Conservation (phyloP, 768 basidiomycete genomes). For the Pisolithus orientalis region DNA sequence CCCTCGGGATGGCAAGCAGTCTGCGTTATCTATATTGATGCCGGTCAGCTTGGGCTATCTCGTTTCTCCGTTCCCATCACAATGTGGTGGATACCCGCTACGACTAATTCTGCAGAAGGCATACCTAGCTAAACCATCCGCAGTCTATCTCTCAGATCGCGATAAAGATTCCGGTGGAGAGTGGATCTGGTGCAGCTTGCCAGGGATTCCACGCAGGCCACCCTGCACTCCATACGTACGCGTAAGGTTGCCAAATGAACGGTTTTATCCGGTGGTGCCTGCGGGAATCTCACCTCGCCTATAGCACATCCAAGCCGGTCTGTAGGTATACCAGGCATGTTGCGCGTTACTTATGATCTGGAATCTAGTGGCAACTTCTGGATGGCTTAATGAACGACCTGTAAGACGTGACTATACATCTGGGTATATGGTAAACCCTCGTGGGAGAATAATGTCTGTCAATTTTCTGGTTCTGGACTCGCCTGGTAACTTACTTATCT, state of each 20-base stretch:
- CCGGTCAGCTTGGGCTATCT: neutral
- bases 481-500: slow-evolving; percentile 7
- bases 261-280: slow-evolving; percentile 16
- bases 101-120: slow-evolving; percentile 10
- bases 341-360: too few relatives aligned
- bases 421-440: slow-evolving; percentile 20
- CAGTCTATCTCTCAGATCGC: slow-evolving; percentile 11
- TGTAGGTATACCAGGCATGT: too few relatives aligned
- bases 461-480: slow-evolving; percentile 15
- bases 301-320: slow-evolving; percentile 6
- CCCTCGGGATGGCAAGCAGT: slow-evolving; percentile 10
- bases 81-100: neutral
- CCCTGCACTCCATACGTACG: neutral
- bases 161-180: slow-evolving; percentile 19
- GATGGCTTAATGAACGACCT: slow-evolving; percentile 17
- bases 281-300: slow-evolving; percentile 4
- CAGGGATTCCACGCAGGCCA: slow-evolving; percentile 12
- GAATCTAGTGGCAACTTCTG: slow-evolving; percentile 9
- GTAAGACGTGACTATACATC: slow-evolving; percentile 19
- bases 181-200: slow-evolving; percentile 15
- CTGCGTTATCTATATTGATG: neutral
- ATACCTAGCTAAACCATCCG: too few relatives aligned
- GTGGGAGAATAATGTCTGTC: slow-evolving; percentile 6
- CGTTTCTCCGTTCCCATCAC: neutral
- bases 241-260: neutral